Conservation (phyloP, 306 rosid genomes). For the Argentina anserina region DNA sequence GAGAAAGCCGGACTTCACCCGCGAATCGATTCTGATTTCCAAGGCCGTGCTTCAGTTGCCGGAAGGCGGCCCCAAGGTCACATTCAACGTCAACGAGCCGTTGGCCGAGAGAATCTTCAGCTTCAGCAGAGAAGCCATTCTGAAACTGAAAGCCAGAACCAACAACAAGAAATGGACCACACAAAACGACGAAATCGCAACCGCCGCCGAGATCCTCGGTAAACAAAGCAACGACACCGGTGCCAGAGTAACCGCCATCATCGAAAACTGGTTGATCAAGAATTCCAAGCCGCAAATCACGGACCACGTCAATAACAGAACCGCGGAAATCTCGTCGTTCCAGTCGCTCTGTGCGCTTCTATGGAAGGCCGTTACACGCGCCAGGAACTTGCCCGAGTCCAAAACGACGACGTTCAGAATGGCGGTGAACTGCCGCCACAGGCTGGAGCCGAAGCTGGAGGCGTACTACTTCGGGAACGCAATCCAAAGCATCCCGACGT, state of each 20-base stretch:
- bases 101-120: conserved; percentile 65
- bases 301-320: not conserved
- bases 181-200: conserved; percentile 10
- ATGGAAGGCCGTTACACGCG: conserved; percentile 79
- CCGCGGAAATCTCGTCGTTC: conserved; percentile 65
- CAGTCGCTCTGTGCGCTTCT: conserved; percentile 74
- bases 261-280: conserved; percentile 45
- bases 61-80: conserved; percentile 60
- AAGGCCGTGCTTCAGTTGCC: conserved; percentile 58
- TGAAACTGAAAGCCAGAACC: conserved; percentile 46
- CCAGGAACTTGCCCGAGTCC: conserved; percentile 50
- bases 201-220: conserved; percentile 40
- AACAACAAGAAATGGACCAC: conserved; percentile 27
- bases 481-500: conserved; percentile 73
- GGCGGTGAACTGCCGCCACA: conserved; percentile 78
- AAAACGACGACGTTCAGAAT: conserved; percentile 77
- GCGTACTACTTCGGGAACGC: conserved; percentile 87
- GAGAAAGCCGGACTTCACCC: conserved; percentile 52
- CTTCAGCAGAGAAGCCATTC: conserved; percentile 67
- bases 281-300: not conserved
- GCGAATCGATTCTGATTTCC: conserved; percentile 51
- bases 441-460: conserved; percentile 65
- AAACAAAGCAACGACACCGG: conserved; percentile 52
- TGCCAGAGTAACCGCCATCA: conserved; percentile 27
- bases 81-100: conserved; percentile 55